Evolutionary conservation across 73 alveolate species (phyloP).

Genomic region (Symbiodinium pilosum): DNA sequence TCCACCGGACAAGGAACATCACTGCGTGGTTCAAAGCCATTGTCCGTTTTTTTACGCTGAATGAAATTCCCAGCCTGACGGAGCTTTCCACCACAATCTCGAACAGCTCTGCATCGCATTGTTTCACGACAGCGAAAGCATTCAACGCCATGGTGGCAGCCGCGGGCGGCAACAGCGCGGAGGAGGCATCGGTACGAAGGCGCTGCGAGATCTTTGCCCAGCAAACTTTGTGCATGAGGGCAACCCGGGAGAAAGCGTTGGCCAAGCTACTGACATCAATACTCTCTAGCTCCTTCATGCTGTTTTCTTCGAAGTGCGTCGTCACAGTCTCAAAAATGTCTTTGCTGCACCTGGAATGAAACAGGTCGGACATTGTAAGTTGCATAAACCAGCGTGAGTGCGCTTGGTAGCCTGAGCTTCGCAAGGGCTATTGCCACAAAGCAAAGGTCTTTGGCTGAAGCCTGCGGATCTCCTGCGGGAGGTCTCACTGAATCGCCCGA

Average conservation of each 20-base stretch:
- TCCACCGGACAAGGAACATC: not conserved
- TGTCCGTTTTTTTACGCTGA: too few species aligned
- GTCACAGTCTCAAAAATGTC: conserved; percentile 40
- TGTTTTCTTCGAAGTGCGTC: conserved; percentile 22
- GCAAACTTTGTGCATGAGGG: conserved; percentile 3
- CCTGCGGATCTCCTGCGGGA: conserved; percentile 19
- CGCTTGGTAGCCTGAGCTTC: conserved; percentile 22
- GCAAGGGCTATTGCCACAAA: conserved; percentile 60
- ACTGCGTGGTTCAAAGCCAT: too few species aligned
- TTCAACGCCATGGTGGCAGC: conserved; percentile 73
- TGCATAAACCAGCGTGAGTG: not conserved
- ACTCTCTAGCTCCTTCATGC: conserved; percentile 9
- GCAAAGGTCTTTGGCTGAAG: conserved; percentile 62
- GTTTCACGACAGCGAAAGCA: conserved; percentile 76
- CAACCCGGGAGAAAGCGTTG: conserved; percentile 52
- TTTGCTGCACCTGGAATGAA: conserved; percentile 24
- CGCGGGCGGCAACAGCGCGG: conserved; percentile 46
- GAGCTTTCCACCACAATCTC: conserved; percentile 16
- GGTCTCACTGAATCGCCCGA: too few species aligned
- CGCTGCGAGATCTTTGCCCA: conserved; percentile 20
- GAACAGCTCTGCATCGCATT: conserved; percentile 46
- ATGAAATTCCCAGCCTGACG: conserved; percentile 6
- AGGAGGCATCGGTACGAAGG: conserved; percentile 47
- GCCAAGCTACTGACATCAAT: conserved; percentile 78
- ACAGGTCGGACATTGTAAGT: not conserved